Conservation (phyloP, 768 basidiomycete genomes). For the Lactarius hengduanensis region DNA sequence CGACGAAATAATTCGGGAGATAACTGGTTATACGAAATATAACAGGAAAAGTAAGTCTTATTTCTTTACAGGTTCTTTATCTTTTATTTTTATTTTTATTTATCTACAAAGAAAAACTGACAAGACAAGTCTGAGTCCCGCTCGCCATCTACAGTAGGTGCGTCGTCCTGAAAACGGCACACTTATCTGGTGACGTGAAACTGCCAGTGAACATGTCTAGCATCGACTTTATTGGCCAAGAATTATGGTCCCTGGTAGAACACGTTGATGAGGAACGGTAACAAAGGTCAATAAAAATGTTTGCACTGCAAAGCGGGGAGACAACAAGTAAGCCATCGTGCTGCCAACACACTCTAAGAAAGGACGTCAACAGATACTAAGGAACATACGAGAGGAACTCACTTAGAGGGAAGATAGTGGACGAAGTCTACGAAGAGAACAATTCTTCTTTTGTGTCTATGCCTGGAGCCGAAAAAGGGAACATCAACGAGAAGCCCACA, state of each 20-base stretch:
- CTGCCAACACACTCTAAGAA: constrained; percentile 18
- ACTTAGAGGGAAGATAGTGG: constrained; percentile 17
- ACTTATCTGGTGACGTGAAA: background rate
- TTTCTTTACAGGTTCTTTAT: too few species aligned
- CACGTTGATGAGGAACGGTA: background rate
- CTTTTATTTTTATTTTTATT: too few species aligned
- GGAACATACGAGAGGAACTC: background rate
- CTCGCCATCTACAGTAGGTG: too few species aligned
- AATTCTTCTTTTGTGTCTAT: constrained; percentile 64
- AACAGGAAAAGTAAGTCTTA: too few species aligned
- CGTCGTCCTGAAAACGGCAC: too few species aligned
- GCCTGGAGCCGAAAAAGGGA: constrained; percentile 38
- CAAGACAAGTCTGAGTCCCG: too few species aligned
- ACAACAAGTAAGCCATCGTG: constrained; percentile 22
- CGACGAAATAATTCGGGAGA: too few species aligned
- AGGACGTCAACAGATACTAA: background rate
- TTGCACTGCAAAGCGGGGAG: constrained; percentile 12
- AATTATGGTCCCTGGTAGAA: background rate
- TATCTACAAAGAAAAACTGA: too few species aligned
- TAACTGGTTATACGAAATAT: too few species aligned
- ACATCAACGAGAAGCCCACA: constrained; percentile 4
- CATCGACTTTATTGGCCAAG: background rate
- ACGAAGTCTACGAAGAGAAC: constrained; percentile 45
- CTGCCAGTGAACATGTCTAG: background rate
- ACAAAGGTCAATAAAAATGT: constrained; percentile 18